These are phyloP conservation scores for Plasmodium ovale DNA, from an alignment of 169 alveolate genomes.

Conservation along the genomic window DNA sequence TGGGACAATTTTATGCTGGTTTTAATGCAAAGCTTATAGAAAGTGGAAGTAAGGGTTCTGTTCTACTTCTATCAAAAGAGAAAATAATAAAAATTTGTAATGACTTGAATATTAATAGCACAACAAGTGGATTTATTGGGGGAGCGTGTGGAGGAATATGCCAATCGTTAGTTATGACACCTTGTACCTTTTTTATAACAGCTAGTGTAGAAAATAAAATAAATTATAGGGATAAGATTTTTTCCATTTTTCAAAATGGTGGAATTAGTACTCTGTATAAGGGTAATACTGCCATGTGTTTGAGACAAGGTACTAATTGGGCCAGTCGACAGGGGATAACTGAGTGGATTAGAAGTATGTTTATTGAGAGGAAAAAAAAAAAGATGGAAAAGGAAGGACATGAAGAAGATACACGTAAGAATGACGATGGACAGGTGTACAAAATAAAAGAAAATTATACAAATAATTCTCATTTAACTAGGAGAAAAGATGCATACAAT, in stretches of 20 bases:
- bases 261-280: conserved; percentile 84
- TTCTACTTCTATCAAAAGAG: conserved; percentile 81
- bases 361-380: conserved; percentile 30
- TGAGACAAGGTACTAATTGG: conserved; percentile 88
- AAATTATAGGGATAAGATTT: conserved; percentile 42
- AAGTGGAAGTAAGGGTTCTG: conserved; percentile 83
- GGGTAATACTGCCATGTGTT: conserved; percentile 84
- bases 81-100: conserved; percentile 32
- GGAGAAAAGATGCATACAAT: background rate
- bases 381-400: background rate
- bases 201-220: conserved; percentile 81
- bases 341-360: conserved; percentile 76
- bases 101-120: conserved; percentile 38
- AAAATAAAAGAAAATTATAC: background rate
- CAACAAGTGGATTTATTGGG: conserved; percentile 82
- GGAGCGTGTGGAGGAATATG: conserved; percentile 87
- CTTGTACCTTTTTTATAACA: conserved; percentile 86
- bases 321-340: conserved; percentile 88
- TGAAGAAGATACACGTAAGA: background rate
- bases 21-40: conserved; percentile 81
- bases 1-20: conserved; percentile 84
- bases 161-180: conserved; percentile 85
- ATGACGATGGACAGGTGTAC: background rate
- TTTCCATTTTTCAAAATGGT: conserved; percentile 27
- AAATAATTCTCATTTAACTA: background rate